Percentiles rank a stretch among this genome's conserved stretches.
Conservation (phyloP, 225 moss, liverwort and hornwort species). For the Lunularia cruciata region DNA sequence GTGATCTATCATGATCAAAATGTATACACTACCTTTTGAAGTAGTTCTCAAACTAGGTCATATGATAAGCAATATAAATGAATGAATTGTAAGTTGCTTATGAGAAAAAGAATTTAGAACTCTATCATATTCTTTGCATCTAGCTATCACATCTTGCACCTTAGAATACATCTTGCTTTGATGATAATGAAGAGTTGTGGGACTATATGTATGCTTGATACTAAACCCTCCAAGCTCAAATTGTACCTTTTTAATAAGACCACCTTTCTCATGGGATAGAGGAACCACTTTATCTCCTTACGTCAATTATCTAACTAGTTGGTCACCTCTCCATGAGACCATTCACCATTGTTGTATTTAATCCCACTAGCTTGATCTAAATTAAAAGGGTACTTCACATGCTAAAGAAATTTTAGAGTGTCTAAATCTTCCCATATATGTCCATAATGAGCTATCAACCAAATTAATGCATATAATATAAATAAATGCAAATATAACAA, state of each 20-base stretch:
- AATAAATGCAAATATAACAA: neutral
- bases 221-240: conserved; percentile 15
- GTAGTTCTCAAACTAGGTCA: neutral
- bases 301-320: neutral
- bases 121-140: conserved; percentile 2
- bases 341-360: neutral
- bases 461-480: no score
- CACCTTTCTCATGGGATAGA: neutral
- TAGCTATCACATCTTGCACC: neutral
- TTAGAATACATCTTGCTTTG: conserved; percentile 9
- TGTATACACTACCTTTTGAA: neutral
- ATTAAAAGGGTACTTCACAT: neutral
- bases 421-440: neutral
- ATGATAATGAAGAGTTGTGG: neutral
- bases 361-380: neutral
- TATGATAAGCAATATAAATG: conserved; percentile 21
- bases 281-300: conserved; percentile 19
- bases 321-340: neutral
- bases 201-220: conserved; percentile 16
- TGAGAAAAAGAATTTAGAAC: conserved; percentile 8
- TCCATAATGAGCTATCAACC: neutral
- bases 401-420: neutral
- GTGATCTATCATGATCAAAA: conserved; percentile 12
- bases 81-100: conserved; percentile 5
- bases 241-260: conserved; percentile 15